phyloP scores from a whole-genome alignment of 306 rosid genomes.

The Cyclanthera cordifolia region DNA sequence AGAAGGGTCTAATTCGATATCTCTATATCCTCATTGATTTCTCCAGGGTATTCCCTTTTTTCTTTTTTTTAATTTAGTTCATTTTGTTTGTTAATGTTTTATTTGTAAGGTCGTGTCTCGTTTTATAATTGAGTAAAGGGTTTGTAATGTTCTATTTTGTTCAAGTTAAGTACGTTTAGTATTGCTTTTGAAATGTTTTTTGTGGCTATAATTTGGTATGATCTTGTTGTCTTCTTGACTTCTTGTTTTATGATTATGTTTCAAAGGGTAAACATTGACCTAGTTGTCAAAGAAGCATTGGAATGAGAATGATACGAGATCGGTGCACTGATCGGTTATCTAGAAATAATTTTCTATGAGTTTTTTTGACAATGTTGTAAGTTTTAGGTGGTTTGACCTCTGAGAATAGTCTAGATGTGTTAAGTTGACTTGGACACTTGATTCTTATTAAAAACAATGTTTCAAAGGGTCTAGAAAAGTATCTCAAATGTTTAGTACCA shows the following conservation, averaged over 20 bases:
- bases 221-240: background rate
- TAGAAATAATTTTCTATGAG: too few relatives aligned
- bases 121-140: background rate
- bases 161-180: background rate
- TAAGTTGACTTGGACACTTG: too few relatives aligned
- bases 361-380: too few relatives aligned
- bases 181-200: background rate
- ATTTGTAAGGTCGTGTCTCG: background rate
- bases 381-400: too few relatives aligned
- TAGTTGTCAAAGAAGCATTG: too few relatives aligned
- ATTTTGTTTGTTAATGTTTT: background rate
- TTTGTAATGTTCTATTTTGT: background rate
- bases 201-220: background rate
- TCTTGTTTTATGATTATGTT: background rate
- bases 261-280: background rate
- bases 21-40: conserved; percentile 61
- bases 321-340: too few relatives aligned
- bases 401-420: too few relatives aligned
- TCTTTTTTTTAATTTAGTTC: background rate
- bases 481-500: background rate
- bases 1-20: conserved; percentile 90
- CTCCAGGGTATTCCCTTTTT: conserved; percentile 47
- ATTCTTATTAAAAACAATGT: too few relatives aligned
- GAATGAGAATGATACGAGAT: too few relatives aligned
- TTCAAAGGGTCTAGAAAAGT: background rate